Conservation (phyloP, 2,329 filamentous ascomycete species). For the Penicillium sp. region DNA sequence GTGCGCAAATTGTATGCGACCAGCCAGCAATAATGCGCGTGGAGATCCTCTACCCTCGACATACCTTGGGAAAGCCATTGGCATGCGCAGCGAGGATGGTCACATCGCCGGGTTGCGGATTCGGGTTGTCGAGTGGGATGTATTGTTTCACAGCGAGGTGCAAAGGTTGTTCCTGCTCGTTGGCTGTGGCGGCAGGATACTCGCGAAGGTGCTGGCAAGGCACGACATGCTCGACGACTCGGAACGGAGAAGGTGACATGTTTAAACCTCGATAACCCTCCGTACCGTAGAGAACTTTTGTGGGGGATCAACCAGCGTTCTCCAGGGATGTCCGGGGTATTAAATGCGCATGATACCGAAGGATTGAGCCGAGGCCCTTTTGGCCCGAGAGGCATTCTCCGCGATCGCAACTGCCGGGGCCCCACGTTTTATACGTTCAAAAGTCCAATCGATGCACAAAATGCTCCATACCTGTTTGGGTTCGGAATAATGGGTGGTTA, state of each 20-base stretch:
- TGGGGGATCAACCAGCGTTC: constrained; percentile 1
- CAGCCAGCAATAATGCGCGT: background rate
- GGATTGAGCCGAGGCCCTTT: constrained; percentile 20
- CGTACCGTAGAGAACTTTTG: constrained; percentile 2
- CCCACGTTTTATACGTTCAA: background rate
- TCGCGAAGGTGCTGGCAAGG: constrained; percentile 80
- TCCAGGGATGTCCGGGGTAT: constrained; percentile 15
- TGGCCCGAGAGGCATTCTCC: constrained; percentile 11
- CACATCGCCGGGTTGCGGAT: constrained; percentile 74
- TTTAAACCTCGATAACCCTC: background rate
- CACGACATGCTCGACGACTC: constrained; percentile 75
- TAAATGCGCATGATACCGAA: constrained; percentile 9
- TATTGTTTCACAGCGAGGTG: constrained; percentile 86
- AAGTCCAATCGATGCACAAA: background rate
- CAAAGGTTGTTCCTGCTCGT: constrained; percentile 75
- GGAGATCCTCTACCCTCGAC: background rate
- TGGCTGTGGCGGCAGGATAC: constrained; percentile 74
- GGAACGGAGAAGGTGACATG: constrained; percentile 56
- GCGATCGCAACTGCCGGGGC: constrained; percentile 19
- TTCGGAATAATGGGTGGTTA: background rate
- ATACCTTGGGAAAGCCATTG: constrained; percentile 89
- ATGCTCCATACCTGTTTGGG: background rate
- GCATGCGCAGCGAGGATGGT: constrained; percentile 88
- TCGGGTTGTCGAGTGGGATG: constrained; percentile 72
- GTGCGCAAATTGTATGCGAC: background rate